Evolutionary conservation across 1,139 yeast species (phyloP), one percentile per base, ranked within the genome.

Genomic region (Diutina sp.): DNA sequence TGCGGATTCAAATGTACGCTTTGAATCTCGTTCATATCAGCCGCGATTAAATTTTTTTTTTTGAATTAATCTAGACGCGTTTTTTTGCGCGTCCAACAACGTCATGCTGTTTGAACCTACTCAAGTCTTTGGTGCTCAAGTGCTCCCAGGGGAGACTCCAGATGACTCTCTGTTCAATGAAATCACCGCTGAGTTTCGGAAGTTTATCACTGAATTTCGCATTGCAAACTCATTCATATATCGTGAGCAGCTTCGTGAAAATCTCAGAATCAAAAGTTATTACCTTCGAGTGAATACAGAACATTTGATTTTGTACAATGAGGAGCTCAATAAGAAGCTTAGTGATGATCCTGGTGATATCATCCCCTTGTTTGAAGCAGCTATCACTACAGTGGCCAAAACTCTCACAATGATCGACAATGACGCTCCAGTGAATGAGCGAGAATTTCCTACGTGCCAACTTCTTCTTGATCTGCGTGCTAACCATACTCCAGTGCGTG

Each of bases 241-340:
- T 74, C 78, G 99, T 75, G 97, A 90, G 64, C 97, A 91, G 68
- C 76, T 95, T 57, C 78, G 97, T 63, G 96, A 90, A 65, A 90
- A 91, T 68, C 76, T 95, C 57, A 75, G 91, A 58, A 85, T 90
- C 61, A 85, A 86, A 60, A 83, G 85, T 65, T 90, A 84, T 70
- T 80, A 78, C 55, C 72, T 95, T 56, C 79, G 82, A 6, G 96
- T 95, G 25, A 84, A 89, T 63, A 78, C 90, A 56, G 96, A 87
- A 58, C 97, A 95, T 67, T 74, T 95, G 59, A 87, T 91, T 60
- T 85, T 90, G 5, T 93, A 82, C 72, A 88, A 90, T 67, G 98
- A 90, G 66, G 96, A 89, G 62, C 76, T 95, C 58, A 91, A 90
- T 66, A 93, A 90, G 69, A 82, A 83, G 62, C 75, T 95, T 61